Conservation (phyloP, 495 filamentous ascomycete genomes). For the Penicillium maclennaniae region DNA sequence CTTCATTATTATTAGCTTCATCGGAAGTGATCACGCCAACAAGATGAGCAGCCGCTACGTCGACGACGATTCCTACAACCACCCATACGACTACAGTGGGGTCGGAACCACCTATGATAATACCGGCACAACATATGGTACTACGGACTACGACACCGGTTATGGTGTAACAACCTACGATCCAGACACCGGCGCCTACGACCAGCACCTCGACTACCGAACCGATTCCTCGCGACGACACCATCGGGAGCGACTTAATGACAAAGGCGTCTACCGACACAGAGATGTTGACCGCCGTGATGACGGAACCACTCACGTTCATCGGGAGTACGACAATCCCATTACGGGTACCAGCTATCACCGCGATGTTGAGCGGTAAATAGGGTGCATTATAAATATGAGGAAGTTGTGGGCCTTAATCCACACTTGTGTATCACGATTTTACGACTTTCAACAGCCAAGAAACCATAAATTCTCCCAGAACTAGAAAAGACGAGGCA, state of each 20-base stretch:
- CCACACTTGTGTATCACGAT: not conserved
- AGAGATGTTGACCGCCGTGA: constrained; percentile 34
- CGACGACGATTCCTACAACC: constrained; percentile 13
- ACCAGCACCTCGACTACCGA: constrained; percentile 38
- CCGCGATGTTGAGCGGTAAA: constrained; percentile 28
- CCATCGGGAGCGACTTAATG: constrained; percentile 35
- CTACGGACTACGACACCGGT: constrained; percentile 34
- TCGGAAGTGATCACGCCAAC: constrained; percentile 1
- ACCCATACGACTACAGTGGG: constrained; percentile 18
- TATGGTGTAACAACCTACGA: constrained; percentile 39
- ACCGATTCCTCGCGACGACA: constrained; percentile 29
- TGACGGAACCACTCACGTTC: constrained; percentile 33
- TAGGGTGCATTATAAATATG: not conserved
- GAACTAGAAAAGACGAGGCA: not conserved
- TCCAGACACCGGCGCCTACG: constrained; percentile 36
- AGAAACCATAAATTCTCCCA: not conserved
- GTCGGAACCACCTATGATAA: constrained; percentile 32
- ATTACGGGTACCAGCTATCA: constrained; percentile 37
- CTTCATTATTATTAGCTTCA: not conserved
- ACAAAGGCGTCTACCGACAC: constrained; percentile 29
- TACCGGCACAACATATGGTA: constrained; percentile 34
- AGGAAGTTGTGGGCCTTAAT: not conserved
- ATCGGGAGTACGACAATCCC: constrained; percentile 38
- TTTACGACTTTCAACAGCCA: not conserved
- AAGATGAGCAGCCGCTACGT: constrained; percentile 23